Evolutionary conservation across 2,329 filamentous ascomycete species (phyloP), one percentile per base, ranked within the genome.

Genomic region (Cercospora sp.): DNA sequence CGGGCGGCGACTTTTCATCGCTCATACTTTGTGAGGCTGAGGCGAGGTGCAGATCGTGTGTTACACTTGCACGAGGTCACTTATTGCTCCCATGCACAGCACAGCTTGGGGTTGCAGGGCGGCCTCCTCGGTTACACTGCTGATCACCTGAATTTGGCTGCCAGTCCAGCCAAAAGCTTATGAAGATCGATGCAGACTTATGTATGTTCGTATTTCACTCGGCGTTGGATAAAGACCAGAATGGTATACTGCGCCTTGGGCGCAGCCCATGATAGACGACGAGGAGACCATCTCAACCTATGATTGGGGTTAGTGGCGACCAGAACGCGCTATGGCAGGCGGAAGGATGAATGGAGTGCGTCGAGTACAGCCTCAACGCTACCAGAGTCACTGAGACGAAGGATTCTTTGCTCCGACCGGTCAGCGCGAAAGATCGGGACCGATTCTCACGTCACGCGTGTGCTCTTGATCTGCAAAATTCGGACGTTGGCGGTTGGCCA

Each of bases 121-220:
- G 55, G 55, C 55, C 55, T 59, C 55, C 31, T 59, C 28, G 55
- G 55, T 33, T 59, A 28, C 55, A 55, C 48, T 55, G 48, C 48
- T 55, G 48, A 55, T 55, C 48, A 28, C 23, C 26, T n/a, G 10
- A 23, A 20, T 26, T 18, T 59, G 55, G 55, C 18, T 36, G 30
- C 31, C 55, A 10, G 6, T 18, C 16, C 9, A 4, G n/a, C 30
- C 28, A 26, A 59, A 13, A 28, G 26, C 23, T 28, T 18, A 10
- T 55, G 18, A 23, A 12, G 26, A 28, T 28, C 23, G 48, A 23
- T 55, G 13, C 48, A 55, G 48, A 26, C 20, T 28, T 9, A 26
- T 26, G 48, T 16, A 28, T 26, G 12, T 16, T 28, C 36, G 36
- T 26, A 13, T 13, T 55, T 26, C 16, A n/a, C 5, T 55, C 48